Conservation (phyloP, 2,329 filamentous ascomycete genomes). For the Chrysoporthe deuterocubensis region DNA sequence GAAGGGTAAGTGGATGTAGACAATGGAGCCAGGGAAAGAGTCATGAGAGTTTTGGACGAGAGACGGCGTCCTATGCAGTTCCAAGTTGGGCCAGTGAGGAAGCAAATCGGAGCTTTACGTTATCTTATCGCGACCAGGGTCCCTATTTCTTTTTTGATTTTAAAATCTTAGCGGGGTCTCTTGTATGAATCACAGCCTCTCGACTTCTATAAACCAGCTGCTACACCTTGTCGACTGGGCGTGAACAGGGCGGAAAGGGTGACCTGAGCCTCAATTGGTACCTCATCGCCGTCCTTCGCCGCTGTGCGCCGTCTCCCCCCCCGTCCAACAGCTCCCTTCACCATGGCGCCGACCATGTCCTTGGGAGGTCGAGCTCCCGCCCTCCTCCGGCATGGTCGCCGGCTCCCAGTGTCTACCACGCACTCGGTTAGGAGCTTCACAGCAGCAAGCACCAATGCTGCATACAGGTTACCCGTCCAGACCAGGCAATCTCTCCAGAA, state of each 20-base stretch:
- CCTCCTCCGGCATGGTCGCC: slow-evolving; percentile 59
- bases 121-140: slow-evolving; percentile 12
- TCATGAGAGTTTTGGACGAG: not conserved
- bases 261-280: slow-evolving; percentile 24
- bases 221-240: slow-evolving; percentile 24
- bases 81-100: not conserved
- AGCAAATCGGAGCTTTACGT: slow-evolving; percentile 5
- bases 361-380: slow-evolving; percentile 62
- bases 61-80: not conserved
- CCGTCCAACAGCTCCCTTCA: slow-evolving; percentile 37
- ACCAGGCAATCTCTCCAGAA: slow-evolving; percentile 45
- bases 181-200: slow-evolving; percentile 25
- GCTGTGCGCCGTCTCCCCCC: slow-evolving; percentile 20
- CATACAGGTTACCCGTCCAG: slow-evolving; percentile 41
- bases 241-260: slow-evolving; percentile 26
- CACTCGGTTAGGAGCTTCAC: slow-evolving; percentile 49
- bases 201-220: slow-evolving; percentile 17
- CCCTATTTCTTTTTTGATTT: not conserved
- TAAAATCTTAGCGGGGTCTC: slow-evolving; percentile 12
- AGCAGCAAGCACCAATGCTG: slow-evolving; percentile 40
- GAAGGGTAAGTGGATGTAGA: not conserved
- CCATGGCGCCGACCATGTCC: slow-evolving; percentile 46
- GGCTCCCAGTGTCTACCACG: slow-evolving; percentile 51
- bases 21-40: not conserved
- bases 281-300: slow-evolving; percentile 21